A percentile compares a stretch with the other conserved stretches of the same genome.
phyloP scores from a whole-genome alignment of 2,329 filamentous ascomycete species.

The Pseudogymnoascus sp. region DNA sequence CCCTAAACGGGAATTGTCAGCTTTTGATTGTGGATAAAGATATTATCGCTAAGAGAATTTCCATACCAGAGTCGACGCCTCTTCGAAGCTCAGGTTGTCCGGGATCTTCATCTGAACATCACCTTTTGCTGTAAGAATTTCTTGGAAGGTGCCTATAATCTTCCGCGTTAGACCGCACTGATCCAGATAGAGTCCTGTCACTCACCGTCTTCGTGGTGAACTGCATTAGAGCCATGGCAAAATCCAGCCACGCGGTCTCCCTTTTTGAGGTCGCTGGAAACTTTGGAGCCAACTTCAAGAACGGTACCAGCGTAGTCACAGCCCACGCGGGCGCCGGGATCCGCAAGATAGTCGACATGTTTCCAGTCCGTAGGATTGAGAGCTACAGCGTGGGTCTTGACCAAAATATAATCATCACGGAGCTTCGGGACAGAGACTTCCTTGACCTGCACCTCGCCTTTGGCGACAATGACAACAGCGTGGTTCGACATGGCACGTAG shows the following conservation, averaged over 20 bases:
- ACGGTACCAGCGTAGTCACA: slow-evolving; percentile 41
- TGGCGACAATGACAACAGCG: slow-evolving; percentile 12
- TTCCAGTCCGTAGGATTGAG: slow-evolving; percentile 30
- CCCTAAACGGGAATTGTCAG: background rate
- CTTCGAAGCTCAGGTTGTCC: slow-evolving; percentile 36
- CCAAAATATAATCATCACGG: slow-evolving; percentile 27
- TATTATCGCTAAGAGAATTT: background rate
- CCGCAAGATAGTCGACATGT: slow-evolving; percentile 22
- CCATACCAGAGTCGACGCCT: slow-evolving; percentile 33
- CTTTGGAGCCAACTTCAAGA: slow-evolving; percentile 36
- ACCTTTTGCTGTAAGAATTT: slow-evolving; percentile 28
- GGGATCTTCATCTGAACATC: slow-evolving; percentile 38
- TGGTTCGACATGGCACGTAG: slow-evolving; percentile 8
- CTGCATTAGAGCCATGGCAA: slow-evolving; percentile 29
- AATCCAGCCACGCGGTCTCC: slow-evolving; percentile 41
- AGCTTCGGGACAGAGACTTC: slow-evolving; percentile 24
- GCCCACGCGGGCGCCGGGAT: slow-evolving; percentile 27
- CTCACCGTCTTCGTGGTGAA: slow-evolving; percentile 36
- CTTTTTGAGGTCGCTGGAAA: slow-evolving; percentile 35
- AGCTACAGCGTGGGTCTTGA: slow-evolving; percentile 26
- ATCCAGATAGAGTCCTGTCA: slow-evolving; percentile 27
- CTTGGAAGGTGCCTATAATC: slow-evolving; percentile 19
- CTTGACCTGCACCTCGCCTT: slow-evolving; percentile 17
- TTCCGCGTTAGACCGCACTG: slow-evolving; percentile 15
- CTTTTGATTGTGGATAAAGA: background rate